Evolutionary conservation across 1,284 basidiomycete genomes (phyloP), one percentile per base, ranked within the genome.

Genomic region (Naganishia sp.): DNA sequence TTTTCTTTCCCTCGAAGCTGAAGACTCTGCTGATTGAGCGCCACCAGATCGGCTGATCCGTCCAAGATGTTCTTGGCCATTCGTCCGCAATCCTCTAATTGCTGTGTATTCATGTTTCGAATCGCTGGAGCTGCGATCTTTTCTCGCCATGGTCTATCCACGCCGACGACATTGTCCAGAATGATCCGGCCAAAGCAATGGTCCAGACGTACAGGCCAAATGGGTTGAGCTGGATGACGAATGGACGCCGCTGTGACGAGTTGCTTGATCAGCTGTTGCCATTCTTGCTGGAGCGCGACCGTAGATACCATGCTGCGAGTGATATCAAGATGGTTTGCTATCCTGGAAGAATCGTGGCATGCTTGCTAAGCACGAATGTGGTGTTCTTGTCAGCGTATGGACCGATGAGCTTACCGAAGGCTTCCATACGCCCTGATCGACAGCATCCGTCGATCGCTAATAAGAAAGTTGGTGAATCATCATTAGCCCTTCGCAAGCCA

Each of bases 111-210:
- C 63, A 64, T 64, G 25, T 64, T 28, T 6, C 45, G 39, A 15
- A 55, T 23, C 18, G 63, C 63, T 11, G 63, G 52, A 6, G 63
- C 23, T 23, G 42, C 18, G 1, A 64, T 3, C 16, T 33, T 28
- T 25, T 64, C 52, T 33, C 36, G 25, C 63, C 63, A 64, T 9
- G 63, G 63, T 48, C 53, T 6, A 16, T 55, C 42, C 28, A 44
- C 33, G 21, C 55, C 55, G 15, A 52, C n/a, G 44, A 54, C 39
- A 42, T 25, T 31, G 45, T 64, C 63, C 16, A 55, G 45, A 52
- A 64, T 55, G 52, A 64, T 64, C 36, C 63, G 63, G n/a, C 53
- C 63, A 44, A 64, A 64, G 43, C 63, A 64, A 43, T 64, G 63
- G 45, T 64, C 52, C 16, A 54, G 50, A 11, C 39, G 52, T 10